phyloP scores from a whole-genome alignment of 306 rosid species.

The Cucumis cinereus region DNA sequence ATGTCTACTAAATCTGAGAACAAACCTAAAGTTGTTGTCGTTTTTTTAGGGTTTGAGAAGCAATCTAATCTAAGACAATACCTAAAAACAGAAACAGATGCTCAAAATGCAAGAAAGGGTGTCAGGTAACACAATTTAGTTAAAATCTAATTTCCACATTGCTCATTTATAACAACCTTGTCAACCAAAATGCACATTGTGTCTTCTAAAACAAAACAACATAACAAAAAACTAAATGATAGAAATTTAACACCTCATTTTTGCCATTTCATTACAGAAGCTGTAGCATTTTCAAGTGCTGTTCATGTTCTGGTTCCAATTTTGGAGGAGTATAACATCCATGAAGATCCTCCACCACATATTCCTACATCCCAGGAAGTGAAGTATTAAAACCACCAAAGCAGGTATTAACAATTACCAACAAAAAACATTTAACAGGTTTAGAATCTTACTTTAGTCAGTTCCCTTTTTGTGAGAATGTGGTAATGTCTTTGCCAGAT shows the following conservation, averaged over 20 bases:
- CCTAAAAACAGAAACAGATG: not conserved
- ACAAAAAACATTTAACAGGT: not conserved
- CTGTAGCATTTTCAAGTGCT: slow-evolving; percentile 91
- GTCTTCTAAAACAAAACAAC: not conserved
- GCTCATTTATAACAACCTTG: slow-evolving; percentile 3
- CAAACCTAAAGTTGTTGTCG: no score
- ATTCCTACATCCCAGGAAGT: slow-evolving; percentile 42
- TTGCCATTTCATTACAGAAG: slow-evolving; percentile 33
- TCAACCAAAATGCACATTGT: not conserved
- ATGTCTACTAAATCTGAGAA: not conserved
- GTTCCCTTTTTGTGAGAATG: slow-evolving; percentile 94
- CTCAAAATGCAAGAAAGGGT: not conserved
- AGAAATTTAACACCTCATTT: slow-evolving; percentile 3
- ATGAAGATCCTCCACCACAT: slow-evolving; percentile 79
- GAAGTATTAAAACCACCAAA: not conserved
- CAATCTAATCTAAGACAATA: not conserved
- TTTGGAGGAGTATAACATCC: slow-evolving; percentile 78
- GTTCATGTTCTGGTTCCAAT: slow-evolving; percentile 78
- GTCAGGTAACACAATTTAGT: not conserved
- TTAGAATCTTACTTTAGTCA: slow-evolving; percentile 51
- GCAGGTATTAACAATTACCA: not conserved
- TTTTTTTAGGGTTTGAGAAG: no score
- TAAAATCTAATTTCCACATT: not conserved
- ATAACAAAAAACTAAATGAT: slow-evolving; percentile 2
- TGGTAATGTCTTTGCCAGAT: slow-evolving; percentile 99